phyloP scores from a whole-genome alignment of 495 filamentous ascomycete genomes.

The Gamarada debralockiae region DNA sequence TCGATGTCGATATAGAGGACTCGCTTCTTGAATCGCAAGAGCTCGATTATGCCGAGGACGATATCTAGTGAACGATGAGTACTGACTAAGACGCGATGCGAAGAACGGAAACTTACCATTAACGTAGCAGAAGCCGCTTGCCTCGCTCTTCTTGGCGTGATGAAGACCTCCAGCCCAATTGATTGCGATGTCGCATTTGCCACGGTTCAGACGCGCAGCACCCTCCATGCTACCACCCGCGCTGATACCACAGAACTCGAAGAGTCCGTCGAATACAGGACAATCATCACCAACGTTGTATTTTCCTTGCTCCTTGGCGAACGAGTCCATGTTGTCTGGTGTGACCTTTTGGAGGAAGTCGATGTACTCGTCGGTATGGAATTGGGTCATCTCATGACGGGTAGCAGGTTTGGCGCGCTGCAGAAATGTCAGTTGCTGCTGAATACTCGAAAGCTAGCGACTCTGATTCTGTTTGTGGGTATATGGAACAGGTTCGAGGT shows the following conservation, averaged over 20 bases:
- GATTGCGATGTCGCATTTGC: conserved; percentile 94
- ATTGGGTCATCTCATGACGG: conserved; percentile 97
- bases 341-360: conserved; percentile 96
- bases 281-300: conserved; percentile 99
- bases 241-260: conserved; percentile 97
- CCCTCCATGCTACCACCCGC: conserved; percentile 98
- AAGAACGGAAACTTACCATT: conserved; percentile 63
- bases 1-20: conserved; percentile 98
- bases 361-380: conserved; percentile 99
- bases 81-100: not conserved
- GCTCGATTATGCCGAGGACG: conserved; percentile 90
- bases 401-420: conserved; percentile 96
- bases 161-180: conserved; percentile 98
- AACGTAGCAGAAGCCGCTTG: conserved; percentile 96
- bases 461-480: not conserved
- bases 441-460: conserved; percentile 12
- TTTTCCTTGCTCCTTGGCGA: conserved; percentile 86
- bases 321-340: conserved; percentile 97
- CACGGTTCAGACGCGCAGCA: conserved; percentile 83
- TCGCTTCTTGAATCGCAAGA: conserved; percentile 88
- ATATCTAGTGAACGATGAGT: conserved; percentile 60
- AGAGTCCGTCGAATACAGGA: conserved; percentile 95
- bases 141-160: conserved; percentile 96
- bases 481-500: not conserved
- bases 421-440: conserved; percentile 17